Base-by-base conservation (phyloP, 306 rosid genomes). In the Rosa chinensis region DNA sequence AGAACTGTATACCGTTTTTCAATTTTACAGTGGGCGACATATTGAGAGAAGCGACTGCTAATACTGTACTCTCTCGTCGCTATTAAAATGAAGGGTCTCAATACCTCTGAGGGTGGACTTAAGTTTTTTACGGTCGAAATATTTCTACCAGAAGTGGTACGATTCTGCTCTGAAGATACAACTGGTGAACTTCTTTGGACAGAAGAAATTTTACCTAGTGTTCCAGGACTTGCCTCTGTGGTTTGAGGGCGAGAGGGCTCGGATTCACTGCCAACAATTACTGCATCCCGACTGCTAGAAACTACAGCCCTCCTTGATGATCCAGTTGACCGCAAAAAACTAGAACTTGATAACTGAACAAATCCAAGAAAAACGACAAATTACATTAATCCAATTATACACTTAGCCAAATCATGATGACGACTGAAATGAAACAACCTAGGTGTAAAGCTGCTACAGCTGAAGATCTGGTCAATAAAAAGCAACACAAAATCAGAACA, bases 81-180 rank as follows among this genome's bases (percentile, higher is more conserved):
- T 79, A 81, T 81, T 95, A 84, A 95, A 87, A 82, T 88, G 94
- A 81, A 95, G 92, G 89, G 94, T 84, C 86, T 95, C 97, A 48
- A 95, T 90, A 66, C 97, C 99, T 84, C 88, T 83, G 40, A 95
- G 87, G 80, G 99, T 86, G 69, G 99, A 88, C 80, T 95, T 40
- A 88, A 81, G 89, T 86, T 93, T 85, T 85, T 95, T 61, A 66
- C 32, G 82, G 86, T 90, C 42, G 97, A 75, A 55, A 85, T 63
- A 78, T 85, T 90, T 85, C 97, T 86, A 78, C 89, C 89, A 8
- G 99, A 88, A 73, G 94, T 47, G 6, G 90, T 55, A 55, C 88
- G 91, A 85, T 83, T 90, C 42, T 90, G 95, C 79, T 95, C 99
- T n/a, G 91, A 84, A 70, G 97, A 84, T 66, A 86, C 72, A 48